These are phyloP conservation scores for Aphanomyces astaci DNA, from an alignment of 352 stramenopile species.

Conservation along the genomic window DNA sequence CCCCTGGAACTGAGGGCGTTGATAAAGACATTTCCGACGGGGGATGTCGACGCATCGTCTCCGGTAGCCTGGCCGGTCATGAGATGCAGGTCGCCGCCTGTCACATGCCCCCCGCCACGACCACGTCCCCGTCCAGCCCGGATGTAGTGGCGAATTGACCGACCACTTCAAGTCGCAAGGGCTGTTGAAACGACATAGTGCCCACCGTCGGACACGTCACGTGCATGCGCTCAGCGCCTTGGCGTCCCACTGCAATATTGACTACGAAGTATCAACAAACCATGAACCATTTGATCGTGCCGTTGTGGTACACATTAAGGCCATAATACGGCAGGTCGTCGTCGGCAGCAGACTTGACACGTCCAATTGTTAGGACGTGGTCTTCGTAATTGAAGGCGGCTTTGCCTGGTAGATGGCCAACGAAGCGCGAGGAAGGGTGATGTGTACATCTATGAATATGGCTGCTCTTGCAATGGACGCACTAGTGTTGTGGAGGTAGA, in stretches of 20 bases:
- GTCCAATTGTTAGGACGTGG: conserved; percentile 53
- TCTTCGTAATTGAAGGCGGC: conserved; percentile 61
- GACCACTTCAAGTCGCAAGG: conserved; percentile 39
- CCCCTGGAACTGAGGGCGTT: conserved; percentile 42
- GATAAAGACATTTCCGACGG: conserved; percentile 36
- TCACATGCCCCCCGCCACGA: conserved; percentile 37
- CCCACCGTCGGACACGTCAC: not conserved
- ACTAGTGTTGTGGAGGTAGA: conserved; percentile 75
- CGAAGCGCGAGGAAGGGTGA: not conserved
- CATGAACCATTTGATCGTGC: too few relatives aligned
- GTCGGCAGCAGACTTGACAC: conserved; percentile 37
- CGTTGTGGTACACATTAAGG: conserved; percentile 57
- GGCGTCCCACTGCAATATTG: conserved; percentile 7
- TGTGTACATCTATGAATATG: too few relatives aligned
- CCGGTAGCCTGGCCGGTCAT: conserved; percentile 34
- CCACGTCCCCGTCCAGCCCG: conserved; percentile 43
- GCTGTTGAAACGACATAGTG: conserved; percentile 21
- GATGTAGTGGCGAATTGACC: conserved; percentile 47
- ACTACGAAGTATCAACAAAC: too few relatives aligned
- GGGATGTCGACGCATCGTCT: conserved; percentile 18
- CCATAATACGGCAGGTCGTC: conserved; percentile 62
- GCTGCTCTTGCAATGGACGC: conserved; percentile 1
- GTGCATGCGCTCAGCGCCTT: not conserved
- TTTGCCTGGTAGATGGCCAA: conserved; percentile 35
- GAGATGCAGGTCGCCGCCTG: conserved; percentile 45